phyloP scores from a whole-genome alignment of 2,329 filamentous ascomycete species.

The Rhinocladiella similis region DNA sequence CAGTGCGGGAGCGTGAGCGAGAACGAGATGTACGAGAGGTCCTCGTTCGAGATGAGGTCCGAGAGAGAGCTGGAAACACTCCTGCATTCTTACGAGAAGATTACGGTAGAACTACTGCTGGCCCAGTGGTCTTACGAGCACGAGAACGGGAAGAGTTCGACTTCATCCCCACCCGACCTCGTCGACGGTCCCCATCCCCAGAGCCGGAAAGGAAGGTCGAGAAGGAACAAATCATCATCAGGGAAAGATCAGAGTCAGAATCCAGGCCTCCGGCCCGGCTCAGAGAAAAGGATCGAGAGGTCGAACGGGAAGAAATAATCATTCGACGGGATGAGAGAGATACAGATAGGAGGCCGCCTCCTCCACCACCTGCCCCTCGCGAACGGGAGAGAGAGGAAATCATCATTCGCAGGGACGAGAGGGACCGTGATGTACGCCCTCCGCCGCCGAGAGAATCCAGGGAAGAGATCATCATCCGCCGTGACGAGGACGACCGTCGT shows the following conservation, averaged over 20 bases:
- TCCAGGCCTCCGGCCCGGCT: conserved; percentile 21
- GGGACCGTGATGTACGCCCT: conserved; percentile 20
- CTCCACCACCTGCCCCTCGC: conserved; percentile 13
- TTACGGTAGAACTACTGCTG: conserved; percentile 34
- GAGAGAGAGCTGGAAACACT: conserved; percentile 22
- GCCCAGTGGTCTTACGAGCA: conserved; percentile 33
- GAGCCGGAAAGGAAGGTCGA: conserved; percentile 32
- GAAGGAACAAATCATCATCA: conserved; percentile 36
- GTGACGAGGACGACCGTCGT: conserved; percentile 29
- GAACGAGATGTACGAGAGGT: conserved; percentile 41
- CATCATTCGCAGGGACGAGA: conserved; percentile 36
- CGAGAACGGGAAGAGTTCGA: conserved; percentile 35
- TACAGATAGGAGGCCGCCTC: conserved; percentile 21
- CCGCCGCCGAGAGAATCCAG: conserved; percentile 27
- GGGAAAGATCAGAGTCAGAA: conserved; percentile 25
- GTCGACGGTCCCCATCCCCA: conserved; percentile 29
- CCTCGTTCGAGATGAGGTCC: conserved; percentile 23
- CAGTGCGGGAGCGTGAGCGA: conserved; percentile 39
- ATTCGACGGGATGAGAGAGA: conserved; percentile 35
- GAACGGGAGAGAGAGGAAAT: conserved; percentile 37
- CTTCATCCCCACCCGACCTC: conserved; percentile 25
- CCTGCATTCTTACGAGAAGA: conserved; percentile 39
- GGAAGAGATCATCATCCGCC: conserved; percentile 51
- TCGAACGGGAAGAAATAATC: conserved; percentile 37
- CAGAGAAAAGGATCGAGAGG: conserved; percentile 25